phyloP scores from a whole-genome alignment of 306 rosid genomes.

The Rosa lucieae region DNA sequence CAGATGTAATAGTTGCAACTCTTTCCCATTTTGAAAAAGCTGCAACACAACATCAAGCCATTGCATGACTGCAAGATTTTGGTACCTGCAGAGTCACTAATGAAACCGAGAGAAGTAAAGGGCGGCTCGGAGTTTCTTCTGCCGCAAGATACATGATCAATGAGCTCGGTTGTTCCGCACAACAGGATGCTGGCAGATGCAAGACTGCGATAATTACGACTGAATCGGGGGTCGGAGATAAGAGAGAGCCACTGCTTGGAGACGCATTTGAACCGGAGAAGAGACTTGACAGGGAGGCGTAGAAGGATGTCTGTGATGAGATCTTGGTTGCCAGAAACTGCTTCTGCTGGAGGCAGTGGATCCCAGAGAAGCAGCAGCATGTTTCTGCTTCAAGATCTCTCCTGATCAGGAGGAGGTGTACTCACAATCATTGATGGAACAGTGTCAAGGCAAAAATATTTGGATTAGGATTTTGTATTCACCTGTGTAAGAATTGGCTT shows the following conservation, averaged over 20 bases:
- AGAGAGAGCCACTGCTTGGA: conserved; percentile 22
- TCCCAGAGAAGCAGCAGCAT: background rate
- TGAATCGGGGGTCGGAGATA: conserved; percentile 15
- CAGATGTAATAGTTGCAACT: conserved; percentile 17
- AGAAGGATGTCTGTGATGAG: conserved; percentile 5
- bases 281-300: conserved; percentile 17
- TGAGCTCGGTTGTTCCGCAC: background rate
- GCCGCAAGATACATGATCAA: background rate
- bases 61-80: conserved; percentile 23
- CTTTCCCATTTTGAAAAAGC: background rate
- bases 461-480: background rate
- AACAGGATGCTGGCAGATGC: conserved; percentile 12
- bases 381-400: background rate
- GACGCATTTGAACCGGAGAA: conserved; percentile 23
- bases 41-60: conserved; percentile 23
- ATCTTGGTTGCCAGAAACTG: conserved; percentile 9
- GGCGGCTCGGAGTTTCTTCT: conserved; percentile 5
- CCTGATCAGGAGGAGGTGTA: background rate
- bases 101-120: conserved; percentile 12
- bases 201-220: background rate
- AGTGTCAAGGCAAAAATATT: background rate
- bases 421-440: background rate
- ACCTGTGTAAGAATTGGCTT: background rate
- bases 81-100: conserved; percentile 10
- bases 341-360: background rate